A percentile compares a stretch with the other conserved stretches of the same genome.
phyloP scores from a whole-genome alignment of 768 basidiomycete species.

The Tulasnella sp. region DNA sequence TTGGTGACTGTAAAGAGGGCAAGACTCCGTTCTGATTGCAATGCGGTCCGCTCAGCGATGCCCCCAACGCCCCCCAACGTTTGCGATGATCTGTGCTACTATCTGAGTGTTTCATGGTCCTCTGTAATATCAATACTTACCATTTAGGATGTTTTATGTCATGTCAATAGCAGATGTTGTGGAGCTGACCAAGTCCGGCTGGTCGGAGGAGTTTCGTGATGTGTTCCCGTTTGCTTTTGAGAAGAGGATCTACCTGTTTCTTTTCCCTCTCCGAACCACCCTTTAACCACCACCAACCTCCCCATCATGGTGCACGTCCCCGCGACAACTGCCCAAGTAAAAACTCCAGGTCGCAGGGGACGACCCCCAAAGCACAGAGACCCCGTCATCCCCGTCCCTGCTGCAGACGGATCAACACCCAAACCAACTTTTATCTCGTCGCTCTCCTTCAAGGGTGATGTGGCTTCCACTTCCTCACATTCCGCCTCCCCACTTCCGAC shows the following conservation, averaged over 20 bases:
- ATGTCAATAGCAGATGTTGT: constrained; percentile 6
- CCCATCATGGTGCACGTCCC: constrained; percentile 32
- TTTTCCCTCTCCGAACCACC: constrained; percentile 24
- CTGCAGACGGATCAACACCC: constrained; percentile 20
- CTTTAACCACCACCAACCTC: constrained; percentile 16
- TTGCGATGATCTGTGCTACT: background rate
- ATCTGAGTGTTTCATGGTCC: background rate
- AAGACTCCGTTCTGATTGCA: constrained; percentile 10
- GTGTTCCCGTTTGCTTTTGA: constrained; percentile 18
- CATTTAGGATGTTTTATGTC: background rate
- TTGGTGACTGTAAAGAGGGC: background rate
- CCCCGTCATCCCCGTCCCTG: constrained; percentile 9
- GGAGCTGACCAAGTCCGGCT: constrained; percentile 18
- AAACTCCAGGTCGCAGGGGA: constrained; percentile 26
- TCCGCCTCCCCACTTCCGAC: constrained; percentile 48
- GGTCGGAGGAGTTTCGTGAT: constrained; percentile 28
- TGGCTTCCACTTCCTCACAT: constrained; percentile 56
- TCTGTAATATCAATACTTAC: constrained; percentile 1
- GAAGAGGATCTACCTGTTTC: background rate
- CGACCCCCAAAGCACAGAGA: constrained; percentile 32
- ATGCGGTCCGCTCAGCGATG: constrained; percentile 1
- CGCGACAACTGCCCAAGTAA: constrained; percentile 22
- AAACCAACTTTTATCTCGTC: constrained; percentile 59
- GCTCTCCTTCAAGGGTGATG: constrained; percentile 77
- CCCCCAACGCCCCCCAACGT: constrained; percentile 12